phyloP scores from a whole-genome alignment of 1,139 yeast species.

The Kazachstania sp. region DNA sequence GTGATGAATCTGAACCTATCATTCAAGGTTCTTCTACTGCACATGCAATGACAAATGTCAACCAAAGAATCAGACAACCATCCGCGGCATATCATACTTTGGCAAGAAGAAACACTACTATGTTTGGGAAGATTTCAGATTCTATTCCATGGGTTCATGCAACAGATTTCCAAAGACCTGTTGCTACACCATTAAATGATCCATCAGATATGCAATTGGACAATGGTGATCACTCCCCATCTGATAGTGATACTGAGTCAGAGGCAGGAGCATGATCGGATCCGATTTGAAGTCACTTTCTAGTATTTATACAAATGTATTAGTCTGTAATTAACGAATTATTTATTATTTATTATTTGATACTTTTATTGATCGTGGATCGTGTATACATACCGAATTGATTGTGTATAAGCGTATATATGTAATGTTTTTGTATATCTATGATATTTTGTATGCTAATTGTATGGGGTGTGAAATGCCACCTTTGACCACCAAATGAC shows the following conservation, averaged over 20 bases:
- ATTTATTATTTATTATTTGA: neutral
- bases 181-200: slow-evolving; percentile 17
- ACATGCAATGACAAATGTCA: neutral
- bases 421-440: too few relatives aligned
- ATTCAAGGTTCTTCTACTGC: slow-evolving; percentile 2
- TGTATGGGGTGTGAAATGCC: too few relatives aligned
- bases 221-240: slow-evolving; percentile 3
- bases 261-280: slow-evolving; percentile 15
- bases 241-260: slow-evolving; percentile 30
- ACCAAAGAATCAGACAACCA: slow-evolving; percentile 13
- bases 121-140: slow-evolving; percentile 45
- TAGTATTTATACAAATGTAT: neutral
- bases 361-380: neutral
- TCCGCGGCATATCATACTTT: slow-evolving; percentile 18
- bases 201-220: slow-evolving; percentile 20
- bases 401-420: neutral
- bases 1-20: neutral
- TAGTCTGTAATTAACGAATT: neutral
- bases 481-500: too few relatives aligned
- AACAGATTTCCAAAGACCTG: slow-evolving; percentile 71
- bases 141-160: slow-evolving; percentile 74
- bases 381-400: too few relatives aligned
- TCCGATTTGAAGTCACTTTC: neutral
- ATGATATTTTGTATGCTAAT: too few relatives aligned
- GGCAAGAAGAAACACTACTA: slow-evolving; percentile 30